Evolutionary conservation across 2,329 filamentous ascomycete genomes (phyloP).

Genomic region (Aspergillus brunneoviolaceus): DNA sequence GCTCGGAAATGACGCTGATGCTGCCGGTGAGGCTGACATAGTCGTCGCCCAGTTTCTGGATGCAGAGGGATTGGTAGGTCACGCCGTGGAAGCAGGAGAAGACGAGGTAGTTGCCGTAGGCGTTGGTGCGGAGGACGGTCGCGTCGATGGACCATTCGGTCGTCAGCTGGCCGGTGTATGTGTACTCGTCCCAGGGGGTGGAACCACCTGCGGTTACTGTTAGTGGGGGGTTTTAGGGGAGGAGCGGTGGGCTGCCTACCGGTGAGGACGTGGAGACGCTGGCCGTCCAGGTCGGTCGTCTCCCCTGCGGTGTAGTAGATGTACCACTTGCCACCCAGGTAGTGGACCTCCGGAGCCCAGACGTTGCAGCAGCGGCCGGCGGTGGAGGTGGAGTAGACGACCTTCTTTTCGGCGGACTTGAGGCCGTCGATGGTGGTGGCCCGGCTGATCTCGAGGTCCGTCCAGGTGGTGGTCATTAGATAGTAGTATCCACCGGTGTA

Average conservation of each 20-base stretch:
- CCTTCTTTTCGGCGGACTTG: conserved; percentile 53
- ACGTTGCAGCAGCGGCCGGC: conserved; percentile 54
- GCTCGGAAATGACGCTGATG: conserved; percentile 52
- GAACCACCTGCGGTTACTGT: conserved; percentile 42
- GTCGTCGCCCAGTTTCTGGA: conserved; percentile 15
- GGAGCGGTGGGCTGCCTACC: conserved; percentile 32
- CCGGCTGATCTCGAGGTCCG: conserved; percentile 54
- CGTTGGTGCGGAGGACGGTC: conserved; percentile 51
- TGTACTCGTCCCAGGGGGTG: conserved; percentile 53
- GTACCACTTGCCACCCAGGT: conserved; percentile 51
- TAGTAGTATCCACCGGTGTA: conserved; percentile 57
- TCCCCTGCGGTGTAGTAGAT: conserved; percentile 58
- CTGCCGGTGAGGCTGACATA: conserved; percentile 37
- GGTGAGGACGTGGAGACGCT: conserved; percentile 53
- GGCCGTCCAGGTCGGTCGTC: conserved; percentile 47
- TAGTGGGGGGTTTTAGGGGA: no score
- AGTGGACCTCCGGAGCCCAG: conserved; percentile 59
- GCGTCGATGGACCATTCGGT: conserved; percentile 56
- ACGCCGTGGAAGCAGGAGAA: conserved; percentile 52
- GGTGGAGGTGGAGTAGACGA: conserved; percentile 51
- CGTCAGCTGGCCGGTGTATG: conserved; percentile 50
- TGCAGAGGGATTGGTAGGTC: conserved; percentile 17
- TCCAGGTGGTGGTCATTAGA: conserved; percentile 57
- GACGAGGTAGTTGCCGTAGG: conserved; percentile 55
- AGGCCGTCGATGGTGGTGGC: conserved; percentile 56